Evolutionary conservation across 2,329 filamentous ascomycete species (phyloP).

Genomic region (Claviceps arundinis): DNA sequence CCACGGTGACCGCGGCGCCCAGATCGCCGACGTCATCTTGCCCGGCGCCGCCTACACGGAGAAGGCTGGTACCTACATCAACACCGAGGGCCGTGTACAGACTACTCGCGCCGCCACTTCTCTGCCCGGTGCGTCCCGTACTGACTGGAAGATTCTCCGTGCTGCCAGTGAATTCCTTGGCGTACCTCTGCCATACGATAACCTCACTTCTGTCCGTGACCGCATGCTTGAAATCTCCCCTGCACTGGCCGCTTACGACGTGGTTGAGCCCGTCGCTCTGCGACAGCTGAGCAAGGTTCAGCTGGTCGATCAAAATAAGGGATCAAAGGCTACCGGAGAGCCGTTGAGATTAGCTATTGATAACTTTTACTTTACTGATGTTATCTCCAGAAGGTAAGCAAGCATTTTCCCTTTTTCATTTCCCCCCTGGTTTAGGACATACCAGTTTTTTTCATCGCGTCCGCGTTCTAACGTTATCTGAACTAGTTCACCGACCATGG

Average conservation of each 20-base stretch:
- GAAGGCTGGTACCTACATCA: constrained; percentile 91
- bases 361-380: constrained; percentile 97
- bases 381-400: constrained; percentile 90
- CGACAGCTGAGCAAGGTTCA: constrained; percentile 78
- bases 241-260: constrained; percentile 76
- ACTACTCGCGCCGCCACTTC: constrained; percentile 83
- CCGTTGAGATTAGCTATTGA: constrained; percentile 77
- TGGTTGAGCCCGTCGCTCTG: constrained; percentile 71
- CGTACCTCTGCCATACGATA: constrained; percentile 79
- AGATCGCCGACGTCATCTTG: constrained; percentile 85
- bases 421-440: too few species aligned
- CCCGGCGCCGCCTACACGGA: constrained; percentile 94
- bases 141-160: constrained; percentile 98
- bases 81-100: constrained; percentile 94
- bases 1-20: constrained; percentile 86
- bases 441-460: too few species aligned
- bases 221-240: constrained; percentile 94
- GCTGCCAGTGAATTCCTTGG: constrained; percentile 86
- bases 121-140: constrained; percentile 76
- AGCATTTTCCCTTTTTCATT: constrained; percentile 19
- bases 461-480: neutral
- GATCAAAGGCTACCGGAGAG: constrained; percentile 54
- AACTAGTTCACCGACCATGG: constrained; percentile 91
- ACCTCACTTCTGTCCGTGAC: constrained; percentile 76
- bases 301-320: constrained; percentile 93